Evolutionary conservation across 2,329 filamentous ascomycete genomes (phyloP).

Genomic region (Penicillium sp.): DNA sequence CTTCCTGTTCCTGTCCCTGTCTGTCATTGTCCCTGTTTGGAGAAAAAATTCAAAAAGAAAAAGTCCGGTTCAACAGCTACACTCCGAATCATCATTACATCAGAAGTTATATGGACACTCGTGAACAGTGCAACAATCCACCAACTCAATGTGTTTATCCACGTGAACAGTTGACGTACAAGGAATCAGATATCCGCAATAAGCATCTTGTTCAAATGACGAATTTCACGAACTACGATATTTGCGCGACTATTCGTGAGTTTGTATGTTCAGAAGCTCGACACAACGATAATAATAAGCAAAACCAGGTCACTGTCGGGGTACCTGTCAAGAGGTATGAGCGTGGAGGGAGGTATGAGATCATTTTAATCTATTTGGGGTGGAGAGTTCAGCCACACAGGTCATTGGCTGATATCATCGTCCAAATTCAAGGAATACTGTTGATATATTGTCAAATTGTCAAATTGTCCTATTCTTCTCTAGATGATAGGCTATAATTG

Average conservation of each 20-base stretch:
- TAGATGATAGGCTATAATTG: background rate
- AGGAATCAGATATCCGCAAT: background rate
- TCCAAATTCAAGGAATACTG: background rate
- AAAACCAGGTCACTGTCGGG: background rate
- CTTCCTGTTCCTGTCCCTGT: constrained; percentile 11
- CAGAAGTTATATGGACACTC: constrained; percentile 8
- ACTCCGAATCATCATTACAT: constrained; percentile 23
- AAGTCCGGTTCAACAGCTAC: constrained; percentile 2
- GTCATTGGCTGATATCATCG: constrained; percentile 15
- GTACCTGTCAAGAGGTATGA: constrained; percentile 3
- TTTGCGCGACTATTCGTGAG: background rate
- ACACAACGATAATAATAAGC: background rate
- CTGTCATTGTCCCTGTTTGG: constrained; percentile 8
- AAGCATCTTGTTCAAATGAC: background rate
- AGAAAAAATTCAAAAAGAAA: background rate
- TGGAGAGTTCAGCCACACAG: constrained; percentile 27
- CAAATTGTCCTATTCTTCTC: background rate
- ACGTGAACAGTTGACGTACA: background rate
- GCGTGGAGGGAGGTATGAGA: constrained; percentile 19
- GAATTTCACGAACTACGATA: background rate
- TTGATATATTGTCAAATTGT: background rate
- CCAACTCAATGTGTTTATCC: background rate
- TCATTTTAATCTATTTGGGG: constrained; percentile 29
- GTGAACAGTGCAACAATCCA: constrained; percentile 11
- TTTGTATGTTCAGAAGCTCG: too few relatives aligned